A percentile compares a stretch with the other conserved stretches of the same genome.
phyloP scores from a whole-genome alignment of 2,329 filamentous ascomycete genomes.

The Microdochium bolleyi region DNA sequence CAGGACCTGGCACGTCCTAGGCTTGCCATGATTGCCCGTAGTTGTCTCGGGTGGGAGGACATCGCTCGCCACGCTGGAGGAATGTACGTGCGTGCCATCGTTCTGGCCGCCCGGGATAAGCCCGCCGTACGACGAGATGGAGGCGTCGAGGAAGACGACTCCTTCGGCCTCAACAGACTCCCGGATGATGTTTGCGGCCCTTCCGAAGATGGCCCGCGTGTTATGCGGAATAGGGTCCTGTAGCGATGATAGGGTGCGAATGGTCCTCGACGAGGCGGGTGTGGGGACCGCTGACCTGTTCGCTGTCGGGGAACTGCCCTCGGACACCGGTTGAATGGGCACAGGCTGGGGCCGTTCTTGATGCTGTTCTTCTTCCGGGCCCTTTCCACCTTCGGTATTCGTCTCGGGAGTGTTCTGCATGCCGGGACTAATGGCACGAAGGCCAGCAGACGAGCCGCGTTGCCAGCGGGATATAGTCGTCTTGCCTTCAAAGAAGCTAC shows the following conservation, averaged over 20 bases:
- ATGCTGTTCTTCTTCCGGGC: no score
- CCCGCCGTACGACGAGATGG: conserved; percentile 7
- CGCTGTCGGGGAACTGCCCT: no score
- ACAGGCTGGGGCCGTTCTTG: no score
- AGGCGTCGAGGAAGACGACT: conserved; percentile 23
- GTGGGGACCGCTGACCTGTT: no score
- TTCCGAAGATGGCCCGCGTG: neutral
- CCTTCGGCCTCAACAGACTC: conserved; percentile 34
- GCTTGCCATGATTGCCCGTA: neutral
- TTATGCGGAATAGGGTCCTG: neutral
- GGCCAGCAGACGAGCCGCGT: conserved; percentile 7
- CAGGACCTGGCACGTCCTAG: neutral
- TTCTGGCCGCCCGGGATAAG: neutral
- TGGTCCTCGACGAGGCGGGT: neutral
- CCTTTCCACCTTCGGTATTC: neutral
- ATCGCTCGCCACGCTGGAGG: conserved; percentile 3
- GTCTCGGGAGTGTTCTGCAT: neutral
- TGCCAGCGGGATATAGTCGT: conserved; percentile 10
- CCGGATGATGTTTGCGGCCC: conserved; percentile 31
- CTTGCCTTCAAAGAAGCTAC: conserved; percentile 13
- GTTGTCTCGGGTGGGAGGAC: no score
- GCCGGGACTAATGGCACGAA: conserved; percentile 6
- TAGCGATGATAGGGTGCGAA: neutral
- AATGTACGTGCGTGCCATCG: conserved; percentile 11
- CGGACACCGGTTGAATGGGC: no score